Percentiles rank a stretch among this genome's conserved stretches.
phyloP scores from a whole-genome alignment of 2,329 filamentous ascomycete genomes.

The Ophiostoma himal-ulmi region DNA sequence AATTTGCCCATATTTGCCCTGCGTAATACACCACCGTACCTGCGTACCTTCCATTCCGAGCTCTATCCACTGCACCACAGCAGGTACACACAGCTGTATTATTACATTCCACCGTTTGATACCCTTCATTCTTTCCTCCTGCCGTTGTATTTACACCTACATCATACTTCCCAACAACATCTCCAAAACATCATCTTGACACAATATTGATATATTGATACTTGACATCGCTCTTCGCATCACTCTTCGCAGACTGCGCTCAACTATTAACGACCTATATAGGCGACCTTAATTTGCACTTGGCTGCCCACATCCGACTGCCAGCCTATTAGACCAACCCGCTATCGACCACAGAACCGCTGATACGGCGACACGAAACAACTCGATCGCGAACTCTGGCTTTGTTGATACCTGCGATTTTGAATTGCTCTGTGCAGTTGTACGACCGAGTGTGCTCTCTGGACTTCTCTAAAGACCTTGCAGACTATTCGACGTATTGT shows the following conservation, averaged over 20 bases:
- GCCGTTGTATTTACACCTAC: neutral
- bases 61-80: slow-evolving; percentile 11
- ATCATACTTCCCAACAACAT: slow-evolving; percentile 8
- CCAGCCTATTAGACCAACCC: neutral
- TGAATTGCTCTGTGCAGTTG: neutral
- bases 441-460: neutral
- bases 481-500: neutral
- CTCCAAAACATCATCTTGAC: slow-evolving; percentile 1
- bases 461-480: neutral
- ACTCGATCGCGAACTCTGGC: neutral
- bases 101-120: slow-evolving; percentile 17
- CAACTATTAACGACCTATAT: neutral
- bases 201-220: neutral
- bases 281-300: neutral
- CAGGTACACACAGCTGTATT: neutral
- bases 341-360: neutral
- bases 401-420: neutral
- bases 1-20: slow-evolving; percentile 13
- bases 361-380: neutral
- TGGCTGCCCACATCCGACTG: too few relatives aligned
- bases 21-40: slow-evolving; percentile 1
- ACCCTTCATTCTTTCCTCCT: slow-evolving; percentile 1
- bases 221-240: neutral
- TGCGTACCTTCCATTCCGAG: slow-evolving; percentile 19
- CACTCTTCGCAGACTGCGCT: neutral